phyloP scores from a whole-genome alignment of 2,329 filamentous ascomycete species.

The Apiospora kogelbergensis region DNA sequence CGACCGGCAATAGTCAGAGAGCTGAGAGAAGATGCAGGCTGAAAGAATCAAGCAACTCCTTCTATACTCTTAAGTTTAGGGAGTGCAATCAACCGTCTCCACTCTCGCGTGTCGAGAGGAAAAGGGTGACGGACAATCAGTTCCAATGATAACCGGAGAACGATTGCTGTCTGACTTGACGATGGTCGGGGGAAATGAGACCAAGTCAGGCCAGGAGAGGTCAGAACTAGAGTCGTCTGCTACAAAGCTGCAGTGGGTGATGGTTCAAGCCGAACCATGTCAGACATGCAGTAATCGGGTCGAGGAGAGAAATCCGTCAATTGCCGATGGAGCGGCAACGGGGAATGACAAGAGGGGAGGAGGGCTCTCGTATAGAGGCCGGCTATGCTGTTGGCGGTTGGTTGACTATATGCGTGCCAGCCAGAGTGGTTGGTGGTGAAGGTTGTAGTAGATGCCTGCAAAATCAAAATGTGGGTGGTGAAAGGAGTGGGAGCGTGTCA shows the following conservation, averaged over 20 bases:
- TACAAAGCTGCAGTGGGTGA: neutral
- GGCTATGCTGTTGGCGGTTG: neutral
- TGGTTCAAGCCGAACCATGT: neutral
- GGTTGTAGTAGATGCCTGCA: neutral
- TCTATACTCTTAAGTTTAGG: neutral
- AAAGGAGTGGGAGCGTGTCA: slow-evolving; percentile 2
- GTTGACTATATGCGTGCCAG: no score
- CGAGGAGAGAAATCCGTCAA: neutral
- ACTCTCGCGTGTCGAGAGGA: neutral
- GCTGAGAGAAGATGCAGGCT: neutral
- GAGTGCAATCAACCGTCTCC: slow-evolving; percentile 6
- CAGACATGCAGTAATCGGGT: neutral
- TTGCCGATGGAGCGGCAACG: neutral
- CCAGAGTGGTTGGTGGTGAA: neutral
- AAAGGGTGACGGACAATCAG: slow-evolving; percentile 5
- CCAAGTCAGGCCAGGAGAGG: neutral
- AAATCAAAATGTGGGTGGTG: slow-evolving; percentile 2
- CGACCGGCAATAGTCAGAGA: neutral
- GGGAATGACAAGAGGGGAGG: neutral
- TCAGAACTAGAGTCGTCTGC: neutral
- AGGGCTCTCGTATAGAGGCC: neutral
- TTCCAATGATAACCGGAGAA: neutral
- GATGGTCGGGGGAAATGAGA: neutral
- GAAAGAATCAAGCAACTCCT: neutral
- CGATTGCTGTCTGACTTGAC: neutral